Base-by-base conservation (phyloP, 345 rosid genomes). In the Noccaea bulbosa region DNA sequence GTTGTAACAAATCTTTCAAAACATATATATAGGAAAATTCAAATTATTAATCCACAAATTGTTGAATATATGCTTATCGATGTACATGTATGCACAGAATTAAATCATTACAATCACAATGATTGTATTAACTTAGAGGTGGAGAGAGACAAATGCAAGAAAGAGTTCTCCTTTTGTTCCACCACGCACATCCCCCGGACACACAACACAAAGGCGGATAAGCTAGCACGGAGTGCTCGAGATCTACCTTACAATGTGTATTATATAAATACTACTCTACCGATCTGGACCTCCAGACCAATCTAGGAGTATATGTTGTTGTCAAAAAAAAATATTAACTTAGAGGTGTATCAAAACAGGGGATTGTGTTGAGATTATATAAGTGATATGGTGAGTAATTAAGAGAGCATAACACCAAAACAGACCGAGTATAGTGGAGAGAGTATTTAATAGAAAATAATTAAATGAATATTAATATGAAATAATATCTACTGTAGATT, bases 401-500 rank as follows among this genome's bases (percentile, higher is more conserved):
- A 69, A 73, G 44, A 77, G 69, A 46, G 45, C 59, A 78, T 33
- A 72, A 60, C 14, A 67, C 41, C 65, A 72, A 71, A 76, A 71
- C 50, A 67, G 84, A 84, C 87, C 81, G 82, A 81, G 80, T 75
- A 50, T 77, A 79, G 88, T 83, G 90, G 87, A 68, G 81, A 78
- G 73, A 79, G 83, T 80, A 72, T 61, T 71, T 62, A 40, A 66
- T 33, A 32, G 40, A 10, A 65, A 40, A 0, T 39, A 22, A 59
- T 20, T 7, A 74, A 40, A 41, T 33, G 11, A 35, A 58, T 69
- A 47, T 58, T 70, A 38, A 48, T 64, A 55, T 49, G 67, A 59
- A 59, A 60, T 77, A 44, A 81, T 80, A 88, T 86, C 86, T 79
- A 84, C 73, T 60, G 74, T 86, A 86, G 91, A 88, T 88, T 88